Evolutionary conservation across 1,139 yeast species (phyloP).

Genomic region (Taphrina betulina): DNA sequence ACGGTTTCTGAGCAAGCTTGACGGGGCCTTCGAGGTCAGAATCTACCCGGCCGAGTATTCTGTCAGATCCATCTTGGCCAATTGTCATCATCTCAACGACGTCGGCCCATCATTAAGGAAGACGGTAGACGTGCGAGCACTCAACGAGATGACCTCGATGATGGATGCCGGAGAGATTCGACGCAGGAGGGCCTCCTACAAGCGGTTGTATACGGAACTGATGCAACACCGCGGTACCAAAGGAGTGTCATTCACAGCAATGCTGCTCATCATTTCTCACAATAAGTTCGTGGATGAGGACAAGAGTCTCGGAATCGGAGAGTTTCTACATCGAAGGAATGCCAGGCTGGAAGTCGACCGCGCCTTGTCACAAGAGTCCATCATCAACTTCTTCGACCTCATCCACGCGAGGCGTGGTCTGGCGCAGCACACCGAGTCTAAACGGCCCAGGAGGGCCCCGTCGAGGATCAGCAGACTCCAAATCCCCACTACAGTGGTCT

Average conservation of each 20-base stretch:
- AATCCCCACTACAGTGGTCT: neutral
- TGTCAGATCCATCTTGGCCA: conserved; percentile 42
- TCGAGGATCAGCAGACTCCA: neutral
- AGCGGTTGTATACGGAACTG: conserved; percentile 64
- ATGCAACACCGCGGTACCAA: conserved; percentile 50
- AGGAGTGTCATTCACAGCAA: conserved; percentile 20
- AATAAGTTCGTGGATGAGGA: conserved; percentile 26
- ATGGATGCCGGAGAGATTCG: conserved; percentile 58
- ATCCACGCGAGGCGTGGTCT: neutral
- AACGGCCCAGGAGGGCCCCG: neutral
- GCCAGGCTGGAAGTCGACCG: conserved; percentile 3
- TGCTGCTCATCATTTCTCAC: conserved; percentile 20
- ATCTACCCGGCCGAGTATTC: conserved; percentile 44
- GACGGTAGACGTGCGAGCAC: conserved; percentile 2
- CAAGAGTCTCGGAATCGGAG: conserved; percentile 20
- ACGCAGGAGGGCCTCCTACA: conserved; percentile 55
- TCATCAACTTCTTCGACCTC: conserved; percentile 4
- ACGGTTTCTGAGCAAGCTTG: conserved; percentile 58
- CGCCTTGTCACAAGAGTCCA: conserved; percentile 1
- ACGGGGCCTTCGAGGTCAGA: conserved; percentile 68
- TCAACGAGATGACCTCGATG: conserved; percentile 42
- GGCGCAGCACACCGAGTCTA: neutral
- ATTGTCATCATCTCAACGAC: conserved; percentile 45
- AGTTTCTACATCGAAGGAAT: conserved; percentile 20
- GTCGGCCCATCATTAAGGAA: neutral